Base-by-base conservation (phyloP, 208 protist species). In the Balamuthia mandrillaris region DNA sequence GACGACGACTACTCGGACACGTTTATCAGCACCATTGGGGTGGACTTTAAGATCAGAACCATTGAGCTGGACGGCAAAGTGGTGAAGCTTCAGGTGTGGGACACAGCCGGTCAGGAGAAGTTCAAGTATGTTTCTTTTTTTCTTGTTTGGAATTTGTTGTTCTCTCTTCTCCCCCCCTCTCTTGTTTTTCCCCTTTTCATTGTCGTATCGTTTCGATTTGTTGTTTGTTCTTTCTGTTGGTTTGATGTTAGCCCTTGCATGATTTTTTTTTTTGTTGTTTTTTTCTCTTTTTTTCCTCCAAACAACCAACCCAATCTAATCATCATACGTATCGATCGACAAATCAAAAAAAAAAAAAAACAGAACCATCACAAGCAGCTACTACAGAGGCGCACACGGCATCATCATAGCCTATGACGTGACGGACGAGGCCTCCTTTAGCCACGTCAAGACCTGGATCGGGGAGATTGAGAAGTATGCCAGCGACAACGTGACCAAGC, bases 1-100 rank as follows among this genome's bases (percentile, higher is more conserved):
- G 72, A 63, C 16, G 45, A 61, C 18, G 72, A 81, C 16, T 99
- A 99, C 92, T 98, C 97, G 45, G 98, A 99, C 87, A 97, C 91
- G 84, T 99, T 99, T 92, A 99, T 99, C 86, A 95, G 92, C 75
- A 99, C 98, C 31, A 99, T 99, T 86, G 98, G 95, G 49, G 95
- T 98, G 18, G 95, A 97, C 79, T 97, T 98, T 29, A 99, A 99
- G 91, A 98, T 98, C 88, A 94, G 96, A 72, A 98, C 97, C 27
- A 93, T 99, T 49, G 96, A 98, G 87, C 92, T 98, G 16, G 96
- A 98, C 72, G 96, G 96, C 51, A 98, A 98, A 89, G 96, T 95
- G 16, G 96, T 98, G 88, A 99, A 99, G 87, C 94, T 99, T 18
- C 97, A 99, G 90, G 98, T 99, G 1, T 83, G 77, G 77, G 77